phyloP scores from a whole-genome alignment of 2,329 filamentous ascomycete genomes.

The Pseudogymnoascus sp. region DNA sequence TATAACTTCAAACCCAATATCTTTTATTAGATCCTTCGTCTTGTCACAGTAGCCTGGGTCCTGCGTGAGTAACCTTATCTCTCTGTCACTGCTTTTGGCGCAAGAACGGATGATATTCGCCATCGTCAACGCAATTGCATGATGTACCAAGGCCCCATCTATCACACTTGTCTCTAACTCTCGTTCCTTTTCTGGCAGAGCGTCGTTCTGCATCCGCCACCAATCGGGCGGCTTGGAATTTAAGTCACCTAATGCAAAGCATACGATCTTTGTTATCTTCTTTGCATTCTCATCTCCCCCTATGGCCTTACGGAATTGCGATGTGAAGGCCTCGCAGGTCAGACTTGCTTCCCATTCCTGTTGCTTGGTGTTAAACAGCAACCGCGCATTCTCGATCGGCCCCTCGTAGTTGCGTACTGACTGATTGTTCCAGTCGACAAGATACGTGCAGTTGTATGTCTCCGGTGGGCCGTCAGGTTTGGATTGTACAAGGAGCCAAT shows the following conservation, averaged over 20 bases:
- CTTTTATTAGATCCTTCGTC: slow-evolving; percentile 17
- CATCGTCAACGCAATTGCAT: slow-evolving; percentile 23
- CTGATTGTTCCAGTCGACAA: slow-evolving; percentile 24
- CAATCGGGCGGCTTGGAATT: slow-evolving; percentile 18
- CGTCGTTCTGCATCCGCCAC: slow-evolving; percentile 19
- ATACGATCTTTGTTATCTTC: slow-evolving; percentile 24
- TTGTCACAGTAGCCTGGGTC: slow-evolving; percentile 21
- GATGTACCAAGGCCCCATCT: slow-evolving; percentile 17
- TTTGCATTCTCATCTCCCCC: slow-evolving; percentile 2
- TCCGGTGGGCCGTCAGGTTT: slow-evolving; percentile 20
- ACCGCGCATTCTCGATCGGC: slow-evolving; percentile 12
- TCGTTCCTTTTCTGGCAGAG: slow-evolving; percentile 13
- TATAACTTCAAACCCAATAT: slow-evolving; percentile 22
- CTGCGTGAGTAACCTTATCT: slow-evolving; percentile 22
- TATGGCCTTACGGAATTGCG: slow-evolving; percentile 18
- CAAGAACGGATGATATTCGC: slow-evolving; percentile 16
- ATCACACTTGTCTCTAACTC: slow-evolving; percentile 15
- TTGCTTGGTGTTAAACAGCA: slow-evolving; percentile 17
- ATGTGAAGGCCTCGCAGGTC: slow-evolving; percentile 19
- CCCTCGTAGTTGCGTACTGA: slow-evolving; percentile 17
- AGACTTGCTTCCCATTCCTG: slow-evolving; percentile 20
- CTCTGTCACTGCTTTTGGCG: not conserved
- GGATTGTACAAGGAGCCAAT: slow-evolving; percentile 18
- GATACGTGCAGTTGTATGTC: slow-evolving; percentile 25
- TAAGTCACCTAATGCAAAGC: slow-evolving; percentile 25